These are phyloP conservation scores for Boechera retrofracta DNA, from an alignment of 345 rosid species.

Conservation along the genomic window DNA sequence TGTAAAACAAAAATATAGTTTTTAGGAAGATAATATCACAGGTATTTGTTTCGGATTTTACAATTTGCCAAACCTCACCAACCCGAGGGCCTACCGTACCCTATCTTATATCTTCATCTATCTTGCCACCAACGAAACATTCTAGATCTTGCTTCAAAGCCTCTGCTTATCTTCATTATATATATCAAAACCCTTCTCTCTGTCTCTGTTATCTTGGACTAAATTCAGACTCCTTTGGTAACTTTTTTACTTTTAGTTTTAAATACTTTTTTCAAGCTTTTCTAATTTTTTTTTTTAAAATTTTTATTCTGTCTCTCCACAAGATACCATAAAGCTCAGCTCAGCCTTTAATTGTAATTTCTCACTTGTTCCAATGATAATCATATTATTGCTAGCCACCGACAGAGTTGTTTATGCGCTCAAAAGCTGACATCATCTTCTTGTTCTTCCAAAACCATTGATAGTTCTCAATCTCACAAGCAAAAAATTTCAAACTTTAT, in stretches of 20 bases:
- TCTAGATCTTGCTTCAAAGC: background rate
- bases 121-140: background rate
- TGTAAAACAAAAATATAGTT: background rate
- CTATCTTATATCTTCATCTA: no score
- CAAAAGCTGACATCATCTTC: background rate
- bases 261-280: no score
- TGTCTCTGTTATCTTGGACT: background rate
- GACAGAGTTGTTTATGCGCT: background rate
- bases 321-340: background rate
- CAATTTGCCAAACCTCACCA: background rate
- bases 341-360: no score
- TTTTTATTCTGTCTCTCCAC: background rate
- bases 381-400: no score
- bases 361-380: no score
- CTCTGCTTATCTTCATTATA: background rate
- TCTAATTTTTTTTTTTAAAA: no score
- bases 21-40: background rate
- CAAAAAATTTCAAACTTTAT: background rate
- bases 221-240: background rate
- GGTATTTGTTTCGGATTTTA: no score
- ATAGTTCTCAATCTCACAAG: background rate
- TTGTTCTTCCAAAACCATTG: no score
- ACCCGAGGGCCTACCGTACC: background rate
- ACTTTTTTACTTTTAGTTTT: no score
- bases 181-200: background rate